A percentile compares a stretch with the other conserved stretches of the same genome.
These are phyloP conservation scores for Candida chilensis DNA, from an alignment of 805 yeast genomes.

Conservation along the genomic window DNA sequence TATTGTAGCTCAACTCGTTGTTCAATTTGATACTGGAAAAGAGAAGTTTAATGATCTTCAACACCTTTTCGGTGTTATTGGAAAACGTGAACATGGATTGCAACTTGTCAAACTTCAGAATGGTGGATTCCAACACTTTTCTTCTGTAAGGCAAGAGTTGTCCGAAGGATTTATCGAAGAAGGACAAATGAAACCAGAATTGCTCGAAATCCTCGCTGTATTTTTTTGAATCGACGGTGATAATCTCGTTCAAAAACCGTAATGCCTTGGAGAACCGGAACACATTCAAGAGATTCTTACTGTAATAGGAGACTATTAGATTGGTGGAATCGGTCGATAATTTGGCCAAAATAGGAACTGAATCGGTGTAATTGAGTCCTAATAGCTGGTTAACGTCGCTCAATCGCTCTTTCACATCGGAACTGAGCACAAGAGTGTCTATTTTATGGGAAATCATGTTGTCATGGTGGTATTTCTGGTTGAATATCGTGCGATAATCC, in stretches of 20 bases:
- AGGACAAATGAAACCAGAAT: not conserved
- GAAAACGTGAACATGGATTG: not conserved
- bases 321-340: conserved; percentile 1
- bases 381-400: conserved; percentile 2
- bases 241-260: not conserved
- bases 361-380: conserved; percentile 1
- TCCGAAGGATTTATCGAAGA: conserved; percentile 1
- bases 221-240: not conserved
- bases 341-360: not conserved
- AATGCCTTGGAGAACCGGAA: not conserved
- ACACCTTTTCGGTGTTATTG: conserved; percentile 1
- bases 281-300: not conserved
- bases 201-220: not conserved
- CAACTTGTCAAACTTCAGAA: not conserved
- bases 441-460: not conserved
- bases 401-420: not conserved
- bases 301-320: not conserved
- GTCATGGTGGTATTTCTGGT: conserved; percentile 1
- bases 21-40: not conserved
- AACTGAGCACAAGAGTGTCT: not conserved
- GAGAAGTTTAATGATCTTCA: conserved; percentile 2
- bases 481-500: not conserved
- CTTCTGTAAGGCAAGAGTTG: conserved; percentile 2
- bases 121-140: conserved; percentile 1
- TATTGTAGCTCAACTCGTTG: not conserved